These are phyloP conservation scores for Phoma sp. DNA, from an alignment of 2,329 filamentous ascomycete species.

Conservation along the genomic window DNA sequence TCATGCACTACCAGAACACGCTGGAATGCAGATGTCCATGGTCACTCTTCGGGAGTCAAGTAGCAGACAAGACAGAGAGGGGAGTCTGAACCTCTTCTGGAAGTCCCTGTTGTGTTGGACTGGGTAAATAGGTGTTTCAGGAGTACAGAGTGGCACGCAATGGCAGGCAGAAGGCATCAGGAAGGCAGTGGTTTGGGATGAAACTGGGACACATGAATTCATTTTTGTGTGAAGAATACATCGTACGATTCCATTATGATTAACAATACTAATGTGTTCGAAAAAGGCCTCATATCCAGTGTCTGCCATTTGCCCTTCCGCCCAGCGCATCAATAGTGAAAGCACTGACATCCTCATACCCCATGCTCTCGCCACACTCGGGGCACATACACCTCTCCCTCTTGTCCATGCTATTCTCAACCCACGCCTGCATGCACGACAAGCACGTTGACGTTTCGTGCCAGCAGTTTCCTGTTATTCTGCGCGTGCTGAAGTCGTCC, in stretches of 20 bases:
- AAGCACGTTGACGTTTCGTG: slow-evolving; percentile 40
- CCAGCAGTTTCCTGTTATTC: slow-evolving; percentile 34
- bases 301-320: slow-evolving; percentile 12
- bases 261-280: slow-evolving; percentile 6
- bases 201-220: slow-evolving; percentile 16
- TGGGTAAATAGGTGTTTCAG: slow-evolving; percentile 5
- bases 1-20: slow-evolving; percentile 18
- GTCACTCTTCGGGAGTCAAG: slow-evolving; percentile 13
- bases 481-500: slow-evolving; percentile 28
- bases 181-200: slow-evolving; percentile 19
- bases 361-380: slow-evolving; percentile 37
- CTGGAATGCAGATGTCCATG: slow-evolving; percentile 1
- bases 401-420: slow-evolving; percentile 29
- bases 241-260: slow-evolving; percentile 10
- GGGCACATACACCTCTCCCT: slow-evolving; percentile 35
- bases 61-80: background rate
- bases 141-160: slow-evolving; percentile 25
- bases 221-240: slow-evolving; percentile 18
- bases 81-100: slow-evolving; percentile 19
- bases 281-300: slow-evolving; percentile 1
- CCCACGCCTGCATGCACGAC: slow-evolving; percentile 34
- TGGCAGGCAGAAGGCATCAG: slow-evolving; percentile 24
- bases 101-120: slow-evolving; percentile 23
- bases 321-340: slow-evolving; percentile 26
- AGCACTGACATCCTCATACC: slow-evolving; percentile 32